phyloP scores from a whole-genome alignment of 202 grass and related monocot genomes.

The Brachypodium distachyon region DNA sequence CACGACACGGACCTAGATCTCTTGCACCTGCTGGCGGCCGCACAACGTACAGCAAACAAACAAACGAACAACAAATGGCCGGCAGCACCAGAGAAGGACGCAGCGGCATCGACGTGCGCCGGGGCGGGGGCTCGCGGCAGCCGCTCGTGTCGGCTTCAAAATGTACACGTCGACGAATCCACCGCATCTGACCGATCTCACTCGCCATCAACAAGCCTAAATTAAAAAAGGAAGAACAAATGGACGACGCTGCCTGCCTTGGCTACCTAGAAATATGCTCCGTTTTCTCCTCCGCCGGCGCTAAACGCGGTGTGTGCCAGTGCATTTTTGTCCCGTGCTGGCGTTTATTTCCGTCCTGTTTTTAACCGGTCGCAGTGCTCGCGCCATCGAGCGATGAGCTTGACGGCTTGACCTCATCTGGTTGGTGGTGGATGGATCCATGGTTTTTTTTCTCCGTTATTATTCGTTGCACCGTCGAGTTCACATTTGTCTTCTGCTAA shows the following conservation, averaged over 20 bases:
- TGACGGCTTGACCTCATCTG: neutral
- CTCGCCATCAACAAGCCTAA: neutral
- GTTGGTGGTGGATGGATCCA: no score
- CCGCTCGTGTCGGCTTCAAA: neutral
- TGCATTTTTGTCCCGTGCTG: neutral
- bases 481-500: neutral
- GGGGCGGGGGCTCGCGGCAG: no score
- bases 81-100: conserved; percentile 9
- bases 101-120: neutral
- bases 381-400: no score
- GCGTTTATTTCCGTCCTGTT: neutral
- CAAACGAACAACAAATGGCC: neutral
- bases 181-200: no score
- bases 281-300: no score
- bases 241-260: neutral
- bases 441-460: neutral
- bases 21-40: no score
- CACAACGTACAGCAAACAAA: neutral
- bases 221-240: neutral
- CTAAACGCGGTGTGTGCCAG: no score
- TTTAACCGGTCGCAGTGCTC: neutral
- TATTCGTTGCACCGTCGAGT: neutral
- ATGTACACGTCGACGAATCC: neutral
- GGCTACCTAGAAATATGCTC: no score
- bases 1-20: no score